Evolutionary conservation across 2,329 filamentous ascomycete species (phyloP).

Genomic region (Cladosporium sp.): DNA sequence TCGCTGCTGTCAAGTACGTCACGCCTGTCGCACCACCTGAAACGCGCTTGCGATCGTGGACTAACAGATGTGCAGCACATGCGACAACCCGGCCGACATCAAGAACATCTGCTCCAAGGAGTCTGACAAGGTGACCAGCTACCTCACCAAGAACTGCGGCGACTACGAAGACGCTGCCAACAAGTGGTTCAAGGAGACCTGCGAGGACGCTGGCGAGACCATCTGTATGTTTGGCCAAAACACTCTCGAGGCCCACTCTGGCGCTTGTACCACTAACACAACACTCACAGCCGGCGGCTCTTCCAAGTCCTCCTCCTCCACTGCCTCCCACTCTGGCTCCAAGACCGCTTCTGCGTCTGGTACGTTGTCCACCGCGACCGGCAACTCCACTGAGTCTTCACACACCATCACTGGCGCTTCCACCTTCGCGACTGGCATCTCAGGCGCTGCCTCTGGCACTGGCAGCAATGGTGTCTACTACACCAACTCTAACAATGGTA

Average conservation of each 20-base stretch:
- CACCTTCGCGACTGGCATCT: constrained; percentile 16
- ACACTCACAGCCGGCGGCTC: constrained; percentile 16
- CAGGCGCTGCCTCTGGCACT: constrained; percentile 8
- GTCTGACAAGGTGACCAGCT: constrained; percentile 24
- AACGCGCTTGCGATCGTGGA: constrained; percentile 17
- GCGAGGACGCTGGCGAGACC: constrained; percentile 34
- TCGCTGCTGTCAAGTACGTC: constrained; percentile 52
- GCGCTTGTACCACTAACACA: constrained; percentile 4
- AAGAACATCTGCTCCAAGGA: constrained; percentile 34
- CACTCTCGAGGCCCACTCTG: neutral
- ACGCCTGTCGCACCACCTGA: neutral
- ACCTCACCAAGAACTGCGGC: constrained; percentile 34
- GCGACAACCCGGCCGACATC: constrained; percentile 35
- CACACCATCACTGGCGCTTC: constrained; percentile 11
- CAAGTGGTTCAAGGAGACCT: constrained; percentile 34
- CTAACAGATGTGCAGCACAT: constrained; percentile 29
- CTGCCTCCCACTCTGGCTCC: constrained; percentile 23
- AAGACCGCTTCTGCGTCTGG: constrained; percentile 21
- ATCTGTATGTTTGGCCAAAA: constrained; percentile 29
- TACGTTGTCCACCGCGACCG: neutral
- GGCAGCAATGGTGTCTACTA: neutral
- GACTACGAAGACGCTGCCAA: constrained; percentile 31
- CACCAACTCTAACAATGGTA: constrained; percentile 14
- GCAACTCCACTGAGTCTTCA: constrained; percentile 10
- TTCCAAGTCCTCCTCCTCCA: constrained; percentile 22